These are phyloP conservation scores for Dryadomyces sulphureus DNA, from an alignment of 2,329 filamentous ascomycete species.

Conservation along the genomic window DNA sequence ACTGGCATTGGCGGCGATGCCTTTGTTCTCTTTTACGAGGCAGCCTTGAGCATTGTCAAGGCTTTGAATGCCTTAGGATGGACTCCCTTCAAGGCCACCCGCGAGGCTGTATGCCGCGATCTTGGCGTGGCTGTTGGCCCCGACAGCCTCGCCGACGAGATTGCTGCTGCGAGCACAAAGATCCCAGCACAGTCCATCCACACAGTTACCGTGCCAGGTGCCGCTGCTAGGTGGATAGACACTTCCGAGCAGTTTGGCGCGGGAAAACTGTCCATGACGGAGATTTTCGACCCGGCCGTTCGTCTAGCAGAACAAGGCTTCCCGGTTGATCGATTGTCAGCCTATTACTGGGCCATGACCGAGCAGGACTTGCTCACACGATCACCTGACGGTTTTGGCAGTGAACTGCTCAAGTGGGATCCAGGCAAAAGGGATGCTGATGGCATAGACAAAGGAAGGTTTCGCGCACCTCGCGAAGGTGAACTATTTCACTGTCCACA, in stretches of 20 bases:
- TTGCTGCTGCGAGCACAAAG: conserved; percentile 11
- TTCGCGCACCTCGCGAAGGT: conserved; percentile 58
- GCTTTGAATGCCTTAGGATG: conserved; percentile 89
- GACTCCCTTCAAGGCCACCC: conserved; percentile 51
- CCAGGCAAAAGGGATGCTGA: conserved; percentile 41
- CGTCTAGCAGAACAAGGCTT: conserved; percentile 74
- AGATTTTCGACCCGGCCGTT: conserved; percentile 69
- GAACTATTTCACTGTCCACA: conserved; percentile 76
- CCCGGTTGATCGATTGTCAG: conserved; percentile 60
- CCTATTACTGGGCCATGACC: conserved; percentile 13
- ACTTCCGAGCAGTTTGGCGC: conserved; percentile 75
- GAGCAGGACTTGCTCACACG: conserved; percentile 16
- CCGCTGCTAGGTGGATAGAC: conserved; percentile 64
- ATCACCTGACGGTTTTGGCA: conserved; percentile 58
- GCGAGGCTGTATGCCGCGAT: conserved; percentile 54
- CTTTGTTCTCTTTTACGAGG: conserved; percentile 89
- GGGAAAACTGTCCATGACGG: conserved; percentile 57
- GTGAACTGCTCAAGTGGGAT: conserved; percentile 75
- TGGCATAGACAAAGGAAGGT: conserved; percentile 41
- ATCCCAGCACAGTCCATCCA: conserved; percentile 66
- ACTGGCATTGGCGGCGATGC: conserved; percentile 96
- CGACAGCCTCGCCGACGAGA: conserved; percentile 14
- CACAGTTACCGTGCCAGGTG: conserved; percentile 59
- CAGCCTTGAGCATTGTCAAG: conserved; percentile 63
- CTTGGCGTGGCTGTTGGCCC: conserved; percentile 37